Conservation (phyloP, 228 moss, liverwort and hornwort species). For the Sphagnum fallax region DNA sequence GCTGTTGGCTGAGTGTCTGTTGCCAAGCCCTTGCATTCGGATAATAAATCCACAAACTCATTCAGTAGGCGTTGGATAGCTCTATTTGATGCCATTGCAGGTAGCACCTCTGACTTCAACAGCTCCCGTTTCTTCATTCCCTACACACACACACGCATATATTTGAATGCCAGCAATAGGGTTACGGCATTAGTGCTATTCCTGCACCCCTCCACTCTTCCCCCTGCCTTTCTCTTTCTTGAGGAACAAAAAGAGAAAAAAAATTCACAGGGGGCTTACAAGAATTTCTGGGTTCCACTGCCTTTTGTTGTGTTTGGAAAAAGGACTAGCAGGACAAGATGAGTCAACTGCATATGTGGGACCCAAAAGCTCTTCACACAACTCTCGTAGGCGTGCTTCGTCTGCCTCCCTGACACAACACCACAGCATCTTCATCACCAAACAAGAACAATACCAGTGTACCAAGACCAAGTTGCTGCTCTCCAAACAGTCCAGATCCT, state of each 20-base stretch:
- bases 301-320: constrained; percentile 13
- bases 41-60: constrained; percentile 82
- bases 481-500: too few relatives aligned
- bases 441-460: too few relatives aligned
- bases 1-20: constrained; percentile 21
- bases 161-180: too few relatives aligned
- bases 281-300: constrained; percentile 65
- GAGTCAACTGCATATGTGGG: constrained; percentile 34
- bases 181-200: too few relatives aligned
- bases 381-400: constrained; percentile 76
- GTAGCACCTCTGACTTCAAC: constrained; percentile 76
- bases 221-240: too few relatives aligned
- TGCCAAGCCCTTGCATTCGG: constrained; percentile 63
- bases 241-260: too few relatives aligned
- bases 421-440: background rate
- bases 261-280: constrained; percentile 14
- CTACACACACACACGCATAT: constrained; percentile 7
- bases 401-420: constrained; percentile 49
- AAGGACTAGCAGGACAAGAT: constrained; percentile 8
- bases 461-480: too few relatives aligned
- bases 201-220: too few relatives aligned
- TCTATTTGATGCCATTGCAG: constrained; percentile 92
- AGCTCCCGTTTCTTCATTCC: constrained; percentile 77
- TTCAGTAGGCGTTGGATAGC: constrained; percentile 81
- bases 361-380: constrained; percentile 85